Evolutionary conservation across 2,329 filamentous ascomycete species (phyloP), one percentile per base, ranked within the genome.

Genomic region (Penicillium sp.): DNA sequence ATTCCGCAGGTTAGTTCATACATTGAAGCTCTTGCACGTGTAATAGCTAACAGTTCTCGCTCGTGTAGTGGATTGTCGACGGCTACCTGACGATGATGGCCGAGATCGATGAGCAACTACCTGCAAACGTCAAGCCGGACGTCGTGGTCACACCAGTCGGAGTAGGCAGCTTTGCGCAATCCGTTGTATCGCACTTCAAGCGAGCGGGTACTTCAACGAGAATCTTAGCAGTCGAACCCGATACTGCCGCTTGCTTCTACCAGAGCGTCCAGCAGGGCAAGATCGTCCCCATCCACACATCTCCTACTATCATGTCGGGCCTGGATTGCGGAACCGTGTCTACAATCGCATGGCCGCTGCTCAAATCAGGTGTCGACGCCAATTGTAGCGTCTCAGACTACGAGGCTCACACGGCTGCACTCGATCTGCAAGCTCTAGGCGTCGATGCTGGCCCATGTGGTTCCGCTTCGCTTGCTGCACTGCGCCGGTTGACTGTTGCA

Each of bases 31-130:
- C n/a, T n/a, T n/a, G n/a, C n/a, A n/a, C n/a, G n/a, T n/a, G n/a
- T n/a, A n/a, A n/a, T n/a, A n/a, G n/a, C n/a, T n/a, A n/a, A n/a
- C n/a, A n/a, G n/a, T n/a, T n/a, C n/a, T n/a, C n/a, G n/a, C n/a
- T n/a, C n/a, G n/a, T n/a, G n/a, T 47, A 82, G 69, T 91, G 87
- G 84, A 87, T 92, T 21, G 86, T 91, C 0, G 84, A 93, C 59
- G 90, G 90, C 0, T 94, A 93, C 64, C 78, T 78, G 4, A 91
- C 88, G 0, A 86, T 92, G 81, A 75, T 92, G 60, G 68, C 72
- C 3, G 90, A 94, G 65, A 75, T 83, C 0, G 87, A 91, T 50
- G 67, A 76, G 20, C 88, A 92, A 65, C 65, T 87, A 9, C 5
- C 26, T 8, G 26, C 4, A 8, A 4, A 28, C 26, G 5, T 66